Conservation (phyloP, 192 early-diverging fungal genomes). For the Diversispora eburnea region DNA sequence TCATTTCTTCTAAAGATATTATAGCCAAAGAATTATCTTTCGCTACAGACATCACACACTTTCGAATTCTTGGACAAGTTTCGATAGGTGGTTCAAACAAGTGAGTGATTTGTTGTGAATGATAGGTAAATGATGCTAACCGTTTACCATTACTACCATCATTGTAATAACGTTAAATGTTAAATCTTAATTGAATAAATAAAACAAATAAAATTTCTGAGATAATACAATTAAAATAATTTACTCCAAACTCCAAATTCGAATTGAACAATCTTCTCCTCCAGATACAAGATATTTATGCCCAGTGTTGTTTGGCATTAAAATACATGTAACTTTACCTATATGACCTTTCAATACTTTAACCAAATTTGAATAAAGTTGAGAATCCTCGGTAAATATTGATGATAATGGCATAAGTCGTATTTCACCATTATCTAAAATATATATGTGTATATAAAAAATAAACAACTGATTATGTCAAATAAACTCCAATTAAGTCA, state of each 20-base stretch:
- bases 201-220: not conserved
- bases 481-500: not conserved
- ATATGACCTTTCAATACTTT: slow-evolving; percentile 45
- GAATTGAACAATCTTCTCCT: slow-evolving; percentile 60
- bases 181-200: not conserved
- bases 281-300: slow-evolving; percentile 61
- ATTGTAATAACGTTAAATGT: no score
- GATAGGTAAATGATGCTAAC: slow-evolving; percentile 58
- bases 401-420: slow-evolving; percentile 48
- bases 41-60: slow-evolving; percentile 61
- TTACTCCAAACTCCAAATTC: slow-evolving; percentile 76
- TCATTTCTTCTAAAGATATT: slow-evolving; percentile 71
- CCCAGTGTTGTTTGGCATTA: slow-evolving; percentile 46
- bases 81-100: slow-evolving; percentile 54
- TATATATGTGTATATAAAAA: no score
- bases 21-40: slow-evolving; percentile 66
- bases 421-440: slow-evolving; percentile 60
- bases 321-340: slow-evolving; percentile 60
- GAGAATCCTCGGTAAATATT: slow-evolving; percentile 34
- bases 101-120: slow-evolving; percentile 45
- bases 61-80: slow-evolving; percentile 40
- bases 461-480: not conserved
- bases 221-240: slow-evolving; percentile 1
- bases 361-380: not conserved
- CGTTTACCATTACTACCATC: slow-evolving; percentile 50